Conservation (phyloP, 2,329 filamentous ascomycete genomes). For the Fusarium sp. region DNA sequence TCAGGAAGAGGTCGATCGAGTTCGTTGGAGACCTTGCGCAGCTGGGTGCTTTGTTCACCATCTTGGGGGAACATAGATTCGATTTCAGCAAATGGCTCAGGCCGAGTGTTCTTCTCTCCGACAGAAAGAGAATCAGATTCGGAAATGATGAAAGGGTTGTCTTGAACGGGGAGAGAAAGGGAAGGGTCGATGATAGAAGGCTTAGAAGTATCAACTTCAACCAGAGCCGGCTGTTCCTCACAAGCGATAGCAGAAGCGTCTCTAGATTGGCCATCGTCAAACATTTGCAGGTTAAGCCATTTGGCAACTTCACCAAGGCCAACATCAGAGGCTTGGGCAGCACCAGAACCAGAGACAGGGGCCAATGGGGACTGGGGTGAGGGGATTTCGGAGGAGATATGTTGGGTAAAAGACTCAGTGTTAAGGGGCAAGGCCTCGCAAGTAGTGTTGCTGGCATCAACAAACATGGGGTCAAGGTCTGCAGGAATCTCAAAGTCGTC, state of each 20-base stretch:
- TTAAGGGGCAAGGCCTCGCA: neutral
- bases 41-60: conserved; percentile 1
- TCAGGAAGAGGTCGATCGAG: neutral
- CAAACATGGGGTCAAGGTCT: neutral
- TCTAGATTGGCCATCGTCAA: too few species aligned
- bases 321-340: neutral
- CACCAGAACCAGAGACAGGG: neutral
- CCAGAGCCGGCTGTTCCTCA: neutral
- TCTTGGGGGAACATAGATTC: neutral
- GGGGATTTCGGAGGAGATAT: neutral
- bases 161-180: neutral
- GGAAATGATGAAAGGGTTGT: neutral
- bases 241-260: neutral
- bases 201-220: neutral
- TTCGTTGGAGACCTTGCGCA: conserved; percentile 6
- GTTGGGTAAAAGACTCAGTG: neutral
- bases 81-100: too few species aligned
- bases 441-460: neutral
- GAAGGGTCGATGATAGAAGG: neutral
- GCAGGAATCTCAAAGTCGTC: neutral
- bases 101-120: neutral
- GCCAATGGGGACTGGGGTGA: neutral
- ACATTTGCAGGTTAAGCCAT: neutral
- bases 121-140: neutral
- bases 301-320: neutral